Conservation (phyloP, 169 alveolate genomes). For the Neospora caninum region DNA sequence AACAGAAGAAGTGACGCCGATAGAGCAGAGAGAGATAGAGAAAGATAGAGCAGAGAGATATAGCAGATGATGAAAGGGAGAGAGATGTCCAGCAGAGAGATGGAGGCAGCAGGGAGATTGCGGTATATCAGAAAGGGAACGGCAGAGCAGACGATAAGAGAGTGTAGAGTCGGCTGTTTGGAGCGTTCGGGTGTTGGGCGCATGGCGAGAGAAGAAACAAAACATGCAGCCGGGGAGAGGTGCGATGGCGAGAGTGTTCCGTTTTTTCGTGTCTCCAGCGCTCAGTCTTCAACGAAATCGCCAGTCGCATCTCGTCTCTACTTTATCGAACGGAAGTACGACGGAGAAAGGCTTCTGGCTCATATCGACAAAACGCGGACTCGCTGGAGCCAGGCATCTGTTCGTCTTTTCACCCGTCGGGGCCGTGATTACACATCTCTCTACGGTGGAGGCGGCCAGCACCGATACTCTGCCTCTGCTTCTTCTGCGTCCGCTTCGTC, state of each 20-base stretch:
- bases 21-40: not conserved
- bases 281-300: not conserved
- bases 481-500: not conserved
- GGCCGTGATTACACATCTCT: not conserved
- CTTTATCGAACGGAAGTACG: slow-evolving; percentile 38
- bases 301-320: slow-evolving; percentile 5
- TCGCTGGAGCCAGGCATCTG: not conserved
- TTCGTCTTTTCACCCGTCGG: slow-evolving; percentile 27
- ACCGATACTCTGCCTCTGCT: not conserved
- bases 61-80: not conserved
- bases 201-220: no score
- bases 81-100: not conserved
- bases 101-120: not conserved
- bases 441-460: not conserved
- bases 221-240: no score
- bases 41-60: not conserved
- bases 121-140: no score
- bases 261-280: no score
- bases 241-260: no score
- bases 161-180: no score
- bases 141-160: no score
- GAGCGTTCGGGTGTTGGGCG: no score
- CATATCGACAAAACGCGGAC: slow-evolving; percentile 6
- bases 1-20: not conserved
- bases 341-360: slow-evolving; percentile 42